Evolutionary conservation across 108 stramenopile species (phyloP), one percentile per base, ranked within the genome.

Genomic region (Hondaea fermentalgiana): DNA sequence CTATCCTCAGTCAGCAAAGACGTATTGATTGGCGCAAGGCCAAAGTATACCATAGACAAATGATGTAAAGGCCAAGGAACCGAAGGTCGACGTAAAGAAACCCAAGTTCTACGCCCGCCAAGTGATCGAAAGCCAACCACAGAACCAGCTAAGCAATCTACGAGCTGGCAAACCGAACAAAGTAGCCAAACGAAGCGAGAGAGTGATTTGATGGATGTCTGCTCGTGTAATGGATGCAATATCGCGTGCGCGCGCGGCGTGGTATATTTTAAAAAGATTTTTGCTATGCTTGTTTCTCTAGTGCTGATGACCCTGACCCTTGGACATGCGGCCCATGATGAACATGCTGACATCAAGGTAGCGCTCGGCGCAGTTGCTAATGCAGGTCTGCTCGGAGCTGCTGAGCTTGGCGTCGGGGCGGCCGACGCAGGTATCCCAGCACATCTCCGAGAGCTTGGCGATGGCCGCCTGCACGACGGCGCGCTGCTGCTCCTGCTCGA

Each of bases 401-500:
- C 76, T 83, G 49, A 83, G 76, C 76, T 83, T 83, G 49, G 76
- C 76, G 76, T 83, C 76, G 51, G 76, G 76, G 49, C 51, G 45
- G 76, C 76, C 76, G 49, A 83, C 76, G 76, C 76, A 83, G 16
- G 76, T 83, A 45, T 83, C 76, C 76, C 76, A 83, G 76, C 76
- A 83, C 76, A 83, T 47, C 76, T 83, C 76, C 25, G 76, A 53
- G 51, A 83, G 76, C 76, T 83, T 83, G 76, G 76, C 76, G 76
- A 83, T 83, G 51, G 76, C 76, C 14, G 76, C 76, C 23, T 83
- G 76, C 6, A 83, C 76, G 3, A 83, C 76, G n/a, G 76, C 76
- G 49, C 51, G 45, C 51, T 83, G 76, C 76, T 83, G 76, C 76
- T 83, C 76, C 76, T 83, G 76, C 76, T 83, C 49, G 49, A 83